phyloP scores from a whole-genome alignment of 176 grass and related monocot genomes.

The Triticum monococcum region DNA sequence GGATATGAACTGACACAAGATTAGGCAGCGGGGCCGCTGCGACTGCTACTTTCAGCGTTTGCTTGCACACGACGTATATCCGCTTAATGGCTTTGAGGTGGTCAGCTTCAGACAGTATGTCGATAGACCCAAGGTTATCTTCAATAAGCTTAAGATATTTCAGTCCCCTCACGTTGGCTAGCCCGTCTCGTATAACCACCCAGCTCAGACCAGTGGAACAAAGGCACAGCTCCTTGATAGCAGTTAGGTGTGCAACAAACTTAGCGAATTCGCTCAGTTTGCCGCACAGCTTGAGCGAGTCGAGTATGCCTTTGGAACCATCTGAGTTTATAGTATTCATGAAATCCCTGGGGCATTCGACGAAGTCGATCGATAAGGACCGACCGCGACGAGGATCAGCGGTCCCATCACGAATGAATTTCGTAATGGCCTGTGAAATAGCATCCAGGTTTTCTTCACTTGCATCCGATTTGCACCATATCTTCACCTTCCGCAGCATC shows the following conservation, averaged over 20 bases:
- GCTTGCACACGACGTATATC: neutral
- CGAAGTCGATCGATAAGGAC: neutral
- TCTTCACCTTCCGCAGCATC: neutral
- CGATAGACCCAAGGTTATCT: neutral
- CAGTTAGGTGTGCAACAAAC: neutral
- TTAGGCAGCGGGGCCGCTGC: neutral
- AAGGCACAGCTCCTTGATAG: neutral
- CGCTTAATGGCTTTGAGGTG: neutral
- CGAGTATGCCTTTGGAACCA: neutral
- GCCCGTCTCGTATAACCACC: accelerated
- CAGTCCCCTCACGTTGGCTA: neutral
- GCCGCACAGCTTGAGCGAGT: neutral
- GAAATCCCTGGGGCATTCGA: neutral
- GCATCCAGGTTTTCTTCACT: neutral
- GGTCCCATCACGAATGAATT: neutral
- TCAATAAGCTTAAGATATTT: slow-evolving; percentile 3
- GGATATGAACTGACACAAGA: neutral
- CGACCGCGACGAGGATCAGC: neutral
- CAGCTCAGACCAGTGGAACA: neutral
- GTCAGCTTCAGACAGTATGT: neutral
- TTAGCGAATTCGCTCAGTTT: neutral
- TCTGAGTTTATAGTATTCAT: neutral
- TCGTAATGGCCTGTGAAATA: neutral
- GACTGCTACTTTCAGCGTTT: neutral
- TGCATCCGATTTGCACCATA: neutral